Conservation (phyloP, 441 rosid species). For the Gossypium davidsonii region DNA sequence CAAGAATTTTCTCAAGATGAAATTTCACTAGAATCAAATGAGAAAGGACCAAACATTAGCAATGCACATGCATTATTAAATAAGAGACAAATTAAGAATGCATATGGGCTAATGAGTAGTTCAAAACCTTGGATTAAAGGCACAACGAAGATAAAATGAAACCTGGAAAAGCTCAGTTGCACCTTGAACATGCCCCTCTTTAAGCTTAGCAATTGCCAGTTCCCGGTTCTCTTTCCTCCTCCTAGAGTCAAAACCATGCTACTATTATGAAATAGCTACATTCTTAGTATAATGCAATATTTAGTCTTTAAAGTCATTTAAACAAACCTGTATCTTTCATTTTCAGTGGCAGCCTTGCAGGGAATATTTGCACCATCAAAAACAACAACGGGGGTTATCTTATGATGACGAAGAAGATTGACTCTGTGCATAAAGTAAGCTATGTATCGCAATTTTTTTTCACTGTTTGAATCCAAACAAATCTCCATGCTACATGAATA, state of each 20-base stretch:
- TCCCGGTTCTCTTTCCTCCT: slow-evolving; percentile 54
- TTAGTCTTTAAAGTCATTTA: neutral
- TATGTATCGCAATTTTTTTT: slow-evolving; percentile 53
- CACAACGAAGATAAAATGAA: neutral
- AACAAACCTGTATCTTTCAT: slow-evolving; percentile 49
- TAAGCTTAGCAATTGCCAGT: slow-evolving; percentile 61
- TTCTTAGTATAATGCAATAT: neutral
- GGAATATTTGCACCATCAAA: slow-evolving; percentile 79
- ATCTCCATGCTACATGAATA: slow-evolving; percentile 95
- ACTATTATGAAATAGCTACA: neutral
- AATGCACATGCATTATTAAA: neutral
- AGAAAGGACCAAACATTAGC: neutral
- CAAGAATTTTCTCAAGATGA: neutral
- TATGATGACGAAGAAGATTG: slow-evolving; percentile 52
- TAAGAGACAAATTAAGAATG: neutral
- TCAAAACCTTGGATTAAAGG: neutral
- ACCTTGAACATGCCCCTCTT: slow-evolving; percentile 58
- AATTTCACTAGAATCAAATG: neutral
- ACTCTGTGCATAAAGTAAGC: slow-evolving; percentile 75
- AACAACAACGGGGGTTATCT: slow-evolving; percentile 68
- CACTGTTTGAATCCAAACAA: slow-evolving; percentile 50
- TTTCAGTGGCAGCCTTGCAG: slow-evolving; percentile 64
- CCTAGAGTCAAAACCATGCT: slow-evolving; percentile 27
- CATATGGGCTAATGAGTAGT: neutral
- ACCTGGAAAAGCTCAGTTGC: slow-evolving; percentile 81